Percentiles rank a stretch among this genome's conserved stretches.
Evolutionary conservation across 1,284 basidiomycete genomes (phyloP).

Genomic region (Inonotus obliquus): DNA sequence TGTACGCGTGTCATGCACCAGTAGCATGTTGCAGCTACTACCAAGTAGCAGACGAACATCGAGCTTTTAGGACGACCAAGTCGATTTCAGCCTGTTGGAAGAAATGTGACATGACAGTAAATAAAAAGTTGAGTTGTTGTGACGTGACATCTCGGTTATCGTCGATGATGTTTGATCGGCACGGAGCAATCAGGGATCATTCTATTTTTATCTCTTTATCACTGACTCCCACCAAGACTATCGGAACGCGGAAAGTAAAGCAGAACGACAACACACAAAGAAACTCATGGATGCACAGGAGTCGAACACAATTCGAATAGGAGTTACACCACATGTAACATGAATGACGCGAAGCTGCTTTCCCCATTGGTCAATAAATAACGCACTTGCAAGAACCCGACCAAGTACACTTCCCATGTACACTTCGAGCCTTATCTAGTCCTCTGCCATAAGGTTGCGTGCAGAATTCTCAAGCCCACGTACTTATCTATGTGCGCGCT

Average conservation of each 20-base stretch:
- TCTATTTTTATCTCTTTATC: not conserved
- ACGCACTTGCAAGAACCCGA: not conserved
- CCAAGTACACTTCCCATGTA: not conserved
- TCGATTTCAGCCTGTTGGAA: no score
- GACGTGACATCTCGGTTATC: no score
- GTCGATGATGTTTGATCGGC: slow-evolving; percentile 5
- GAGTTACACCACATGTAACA: not conserved
- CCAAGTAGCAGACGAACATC: no score
- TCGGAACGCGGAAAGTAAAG: no score
- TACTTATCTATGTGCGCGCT: not conserved
- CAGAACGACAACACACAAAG: not conserved
- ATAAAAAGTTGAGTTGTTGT: not conserved
- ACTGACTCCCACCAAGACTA: no score
- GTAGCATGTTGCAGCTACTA: no score
- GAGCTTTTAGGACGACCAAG: no score
- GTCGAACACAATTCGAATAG: not conserved
- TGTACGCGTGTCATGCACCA: no score
- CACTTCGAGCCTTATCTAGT: not conserved
- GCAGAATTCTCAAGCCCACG: not conserved
- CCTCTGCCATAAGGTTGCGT: not conserved
- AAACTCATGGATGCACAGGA: not conserved
- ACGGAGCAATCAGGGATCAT: not conserved
- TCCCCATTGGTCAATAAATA: not conserved
- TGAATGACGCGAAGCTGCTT: not conserved
- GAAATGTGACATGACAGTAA: no score